Evolutionary conservation across 805 yeast species (phyloP), one percentile per base, ranked within the genome.

Genomic region (Suhomyces emberorum): DNA sequence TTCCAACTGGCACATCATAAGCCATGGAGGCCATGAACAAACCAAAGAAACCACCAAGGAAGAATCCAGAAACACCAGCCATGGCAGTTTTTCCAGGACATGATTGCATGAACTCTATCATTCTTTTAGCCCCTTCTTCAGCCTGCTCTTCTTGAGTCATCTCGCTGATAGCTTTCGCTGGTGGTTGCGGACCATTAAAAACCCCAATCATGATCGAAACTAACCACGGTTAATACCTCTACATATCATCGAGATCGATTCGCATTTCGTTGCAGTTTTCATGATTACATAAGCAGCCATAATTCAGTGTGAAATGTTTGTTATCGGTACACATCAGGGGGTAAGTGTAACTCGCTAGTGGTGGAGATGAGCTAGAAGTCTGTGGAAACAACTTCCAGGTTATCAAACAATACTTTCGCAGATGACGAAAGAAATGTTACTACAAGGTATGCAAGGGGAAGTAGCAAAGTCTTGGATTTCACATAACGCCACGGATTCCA

Each of bases 101-200:
- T 4, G 96, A 85, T 46, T 83, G 76, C 88, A 89, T 87, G 61
- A 83, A 78, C 35, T 74, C 79, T 56, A 88, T 78, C 82, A 91
- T 84, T 53, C 78, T 80, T 52, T 70, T 67, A 6, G 97, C 97
- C 12, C 95, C 95, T 37, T 78, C 79, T 49, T 87, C 93, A 2
- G 95, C 96, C 63, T 88, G 96, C 57, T 89, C 96, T 46, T 89
- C 96, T 28, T 81, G 89, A 1, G 87, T 77, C 88, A 91, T 79
- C 48, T 86, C 86, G 30, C 74, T 62, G 40, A 71, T 67, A 7
- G 81, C 65, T 58, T 75, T 79, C 42, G 67, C 46, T 2, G 61
- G 60, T 34, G 52, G 61, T 43, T 49, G 55, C 2, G 57, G 63
- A 14, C 65, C 65, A 7, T 49, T 52, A 43, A 64, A 67, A 10